Conservation (phyloP, 768 basidiomycete species). For the Tremella fuciformis region DNA sequence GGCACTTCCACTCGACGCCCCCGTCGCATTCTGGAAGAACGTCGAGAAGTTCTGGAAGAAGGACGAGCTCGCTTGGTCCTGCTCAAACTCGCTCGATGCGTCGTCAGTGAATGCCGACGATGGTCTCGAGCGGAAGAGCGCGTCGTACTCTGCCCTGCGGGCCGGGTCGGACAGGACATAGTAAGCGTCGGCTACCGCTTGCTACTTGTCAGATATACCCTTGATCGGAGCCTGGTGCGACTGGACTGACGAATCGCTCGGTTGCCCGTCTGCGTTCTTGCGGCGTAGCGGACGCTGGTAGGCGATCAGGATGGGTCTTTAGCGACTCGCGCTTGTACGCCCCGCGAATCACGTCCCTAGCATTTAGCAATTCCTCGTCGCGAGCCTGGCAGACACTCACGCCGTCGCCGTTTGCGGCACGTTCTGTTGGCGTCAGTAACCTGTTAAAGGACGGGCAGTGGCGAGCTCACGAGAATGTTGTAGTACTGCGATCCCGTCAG, state of each 20-base stretch:
- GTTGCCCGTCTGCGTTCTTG: conserved; percentile 73
- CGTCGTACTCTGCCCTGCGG: conserved; percentile 53
- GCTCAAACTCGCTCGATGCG: conserved; percentile 39
- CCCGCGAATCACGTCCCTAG: conserved; percentile 44
- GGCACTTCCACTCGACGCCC: conserved; percentile 32
- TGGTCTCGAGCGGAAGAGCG: conserved; percentile 42
- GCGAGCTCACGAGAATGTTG: conserved; percentile 33
- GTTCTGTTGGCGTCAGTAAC: conserved; percentile 22
- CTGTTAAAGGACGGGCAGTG: neutral
- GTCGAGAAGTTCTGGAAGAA: conserved; percentile 75
- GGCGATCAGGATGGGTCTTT: conserved; percentile 85
- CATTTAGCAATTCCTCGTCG: conserved; percentile 1
- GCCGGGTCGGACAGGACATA: conserved; percentile 81
- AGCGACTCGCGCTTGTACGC: conserved; percentile 51
- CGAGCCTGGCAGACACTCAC: conserved; percentile 19
- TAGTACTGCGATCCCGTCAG: conserved; percentile 36
- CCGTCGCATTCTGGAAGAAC: conserved; percentile 62
- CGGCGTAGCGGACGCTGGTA: conserved; percentile 63
- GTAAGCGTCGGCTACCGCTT: conserved; percentile 90
- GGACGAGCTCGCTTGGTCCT: conserved; percentile 60
- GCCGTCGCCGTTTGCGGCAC: conserved; percentile 34
- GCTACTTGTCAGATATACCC: conserved; percentile 18
- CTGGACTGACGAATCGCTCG: conserved; percentile 61
- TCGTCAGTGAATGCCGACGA: conserved; percentile 45
- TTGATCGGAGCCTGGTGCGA: neutral